Base-by-base conservation (phyloP, 257 asterid genomes). In the Lavandula angustifolia region DNA sequence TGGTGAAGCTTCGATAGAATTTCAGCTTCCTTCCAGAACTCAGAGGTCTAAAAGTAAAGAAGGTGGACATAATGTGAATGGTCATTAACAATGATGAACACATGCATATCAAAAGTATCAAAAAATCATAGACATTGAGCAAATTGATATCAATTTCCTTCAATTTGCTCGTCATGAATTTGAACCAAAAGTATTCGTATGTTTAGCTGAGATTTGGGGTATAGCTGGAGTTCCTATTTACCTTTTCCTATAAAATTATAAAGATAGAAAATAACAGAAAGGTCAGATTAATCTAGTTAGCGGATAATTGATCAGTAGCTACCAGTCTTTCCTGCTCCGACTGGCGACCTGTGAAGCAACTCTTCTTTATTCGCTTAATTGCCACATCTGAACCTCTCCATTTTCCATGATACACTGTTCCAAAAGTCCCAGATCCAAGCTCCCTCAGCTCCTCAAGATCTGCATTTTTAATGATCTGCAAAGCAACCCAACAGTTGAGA, bases 321-420 rank as follows among this genome's bases (percentile, higher is more conserved):
- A 87, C 96, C 91, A 83, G 73, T 75, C 88, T 79, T 78, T 87
- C 97, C 76, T 87, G 97, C 78, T 90, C 97, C 7, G 97, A 87
- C 62, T 80, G 87, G 58, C 88, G 84, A 40, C 94, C 94, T 38
- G 84, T 78, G 74, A 90, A 87, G 77, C 97, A 90, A 72, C 84
- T 82, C 67, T 85, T 83, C 72, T 87, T 90, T 66, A 90, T 90
- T 44, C 97, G 83, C 75, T 90, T 90, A 61, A 90, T 90, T 50
- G 95, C 97, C 13, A 89, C 97, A 80, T 89, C 97, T 0, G 95
- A 82, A 75, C 75, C 84, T 68, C 81, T 68, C 81, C 84, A 79
- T 60, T 75, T 79, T 43, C 84, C 81, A 52, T 79, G 79, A 70
- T 76, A 79, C 37, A 79, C 81, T 11, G 81, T 76, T 32, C 84